These are phyloP conservation scores for Diutina ranongensis DNA, from an alignment of 1,139 yeast genomes.

Conservation along the genomic window DNA sequence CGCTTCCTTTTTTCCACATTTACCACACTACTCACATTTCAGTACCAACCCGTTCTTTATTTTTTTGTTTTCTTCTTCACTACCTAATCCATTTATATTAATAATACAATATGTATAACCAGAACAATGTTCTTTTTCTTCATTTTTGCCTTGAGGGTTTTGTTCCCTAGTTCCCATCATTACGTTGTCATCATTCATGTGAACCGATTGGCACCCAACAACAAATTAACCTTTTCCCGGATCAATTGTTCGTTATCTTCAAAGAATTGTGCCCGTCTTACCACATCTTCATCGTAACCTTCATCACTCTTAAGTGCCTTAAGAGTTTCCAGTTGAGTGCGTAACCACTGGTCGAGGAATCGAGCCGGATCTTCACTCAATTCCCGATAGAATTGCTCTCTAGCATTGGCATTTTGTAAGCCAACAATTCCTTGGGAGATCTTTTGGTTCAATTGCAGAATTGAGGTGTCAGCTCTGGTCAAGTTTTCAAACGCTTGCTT, in stretches of 20 bases:
- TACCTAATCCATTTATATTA: slow-evolving; percentile 3
- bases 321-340: slow-evolving; percentile 64
- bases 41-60: neutral
- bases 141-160: slow-evolving; percentile 8
- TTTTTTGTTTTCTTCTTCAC: neutral
- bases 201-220: slow-evolving; percentile 33
- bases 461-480: slow-evolving; percentile 34
- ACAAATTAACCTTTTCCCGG: slow-evolving; percentile 63
- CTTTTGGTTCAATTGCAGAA: slow-evolving; percentile 47
- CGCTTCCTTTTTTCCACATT: neutral
- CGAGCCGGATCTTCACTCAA: slow-evolving; percentile 67
- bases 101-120: slow-evolving; percentile 5
- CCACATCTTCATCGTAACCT: slow-evolving; percentile 83
- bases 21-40: neutral
- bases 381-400: slow-evolving; percentile 53
- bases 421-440: slow-evolving; percentile 54
- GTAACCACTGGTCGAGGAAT: slow-evolving; percentile 63
- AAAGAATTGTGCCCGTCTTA: slow-evolving; percentile 74
- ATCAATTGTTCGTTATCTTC: slow-evolving; percentile 55
- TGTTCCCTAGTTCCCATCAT: slow-evolving; percentile 9
- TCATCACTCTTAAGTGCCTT: slow-evolving; percentile 76
- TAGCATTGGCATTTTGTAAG: slow-evolving; percentile 43
- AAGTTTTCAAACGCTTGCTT: slow-evolving; percentile 28
- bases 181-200: too few species aligned
- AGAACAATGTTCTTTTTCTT: neutral